A percentile compares a stretch with the other conserved stretches of the same genome.
phyloP scores from a whole-genome alignment of 257 asterid species.

The Solanum boliviense region DNA sequence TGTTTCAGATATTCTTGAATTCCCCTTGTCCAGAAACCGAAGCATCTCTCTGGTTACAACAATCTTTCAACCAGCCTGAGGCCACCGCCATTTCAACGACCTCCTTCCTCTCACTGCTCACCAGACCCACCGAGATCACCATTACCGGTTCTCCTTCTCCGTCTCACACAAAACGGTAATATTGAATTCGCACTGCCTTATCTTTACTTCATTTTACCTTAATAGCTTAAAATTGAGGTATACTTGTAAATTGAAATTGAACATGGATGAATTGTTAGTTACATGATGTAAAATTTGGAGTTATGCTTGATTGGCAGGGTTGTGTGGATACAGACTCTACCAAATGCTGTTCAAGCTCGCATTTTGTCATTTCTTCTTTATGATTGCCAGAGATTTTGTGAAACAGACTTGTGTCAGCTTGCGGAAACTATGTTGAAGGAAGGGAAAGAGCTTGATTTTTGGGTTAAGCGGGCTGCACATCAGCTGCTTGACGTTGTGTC shows the following conservation, averaged over 20 bases:
- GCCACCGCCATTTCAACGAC: constrained; percentile 21
- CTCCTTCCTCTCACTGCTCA: constrained; percentile 31
- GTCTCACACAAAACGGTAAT: constrained; percentile 17
- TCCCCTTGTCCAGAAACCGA: constrained; percentile 64
- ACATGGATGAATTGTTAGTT: background rate
- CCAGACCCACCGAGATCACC: constrained; percentile 11
- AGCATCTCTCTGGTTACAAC: constrained; percentile 58
- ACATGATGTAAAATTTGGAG: background rate
- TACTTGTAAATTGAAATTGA: background rate
- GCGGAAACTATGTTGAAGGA: constrained; percentile 38
- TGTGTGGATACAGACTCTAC: constrained; percentile 56
- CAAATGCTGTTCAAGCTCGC: constrained; percentile 51
- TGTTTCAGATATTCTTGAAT: constrained; percentile 48
- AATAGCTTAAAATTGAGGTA: background rate
- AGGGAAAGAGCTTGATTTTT: constrained; percentile 38
- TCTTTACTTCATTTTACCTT: background rate
- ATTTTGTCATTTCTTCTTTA: constrained; percentile 46
- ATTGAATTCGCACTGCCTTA: background rate
- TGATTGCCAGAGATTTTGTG: constrained; percentile 39
- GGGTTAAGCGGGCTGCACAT: constrained; percentile 67
- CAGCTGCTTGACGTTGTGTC: constrained; percentile 54
- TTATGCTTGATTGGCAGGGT: constrained; percentile 25
- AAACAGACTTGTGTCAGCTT: constrained; percentile 33
- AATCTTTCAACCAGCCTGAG: constrained; percentile 28
- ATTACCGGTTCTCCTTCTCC: constrained; percentile 5